Conservation (phyloP, 148 eudicot species). For the Hydrangea macrophylla region DNA sequence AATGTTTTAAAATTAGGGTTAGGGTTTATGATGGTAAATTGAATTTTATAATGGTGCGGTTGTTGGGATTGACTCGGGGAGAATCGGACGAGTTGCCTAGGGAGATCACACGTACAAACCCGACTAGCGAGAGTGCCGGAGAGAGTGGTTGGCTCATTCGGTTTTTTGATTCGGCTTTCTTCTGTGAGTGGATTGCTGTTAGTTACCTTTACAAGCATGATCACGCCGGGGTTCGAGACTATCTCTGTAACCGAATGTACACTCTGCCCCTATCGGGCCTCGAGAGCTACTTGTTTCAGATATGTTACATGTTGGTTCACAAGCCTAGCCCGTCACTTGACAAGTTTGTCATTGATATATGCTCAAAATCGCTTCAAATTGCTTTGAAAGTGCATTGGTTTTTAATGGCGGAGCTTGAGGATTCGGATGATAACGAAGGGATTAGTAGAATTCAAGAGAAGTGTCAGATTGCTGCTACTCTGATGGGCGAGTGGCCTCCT, state of each 20-base stretch:
- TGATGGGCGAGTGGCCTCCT: conserved; percentile 94
- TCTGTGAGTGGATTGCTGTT: conserved; percentile 99
- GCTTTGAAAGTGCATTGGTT: conserved; percentile 97
- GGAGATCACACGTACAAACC: conserved; percentile 77
- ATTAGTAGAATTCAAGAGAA: conserved; percentile 93
- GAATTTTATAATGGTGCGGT: conserved; percentile 64
- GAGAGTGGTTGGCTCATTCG: conserved; percentile 95
- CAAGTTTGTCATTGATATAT: conserved; percentile 89
- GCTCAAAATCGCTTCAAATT: conserved; percentile 72
- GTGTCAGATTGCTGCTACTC: conserved; percentile 90
- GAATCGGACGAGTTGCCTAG: conserved; percentile 77
- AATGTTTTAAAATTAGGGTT: conserved; percentile 11
- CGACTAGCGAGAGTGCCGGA: conserved; percentile 66
- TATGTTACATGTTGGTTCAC: conserved; percentile 92
- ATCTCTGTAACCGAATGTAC: conserved; percentile 93
- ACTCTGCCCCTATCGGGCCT: conserved; percentile 85
- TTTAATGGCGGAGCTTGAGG: conserved; percentile 95
- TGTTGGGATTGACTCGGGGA: conserved; percentile 66
- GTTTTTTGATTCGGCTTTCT: conserved; percentile 92
- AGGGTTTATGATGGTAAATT: conserved; percentile 39
- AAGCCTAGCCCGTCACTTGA: conserved; percentile 95
- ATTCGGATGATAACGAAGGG: conserved; percentile 91
- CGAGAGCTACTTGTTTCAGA: conserved; percentile 91
- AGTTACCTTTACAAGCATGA: conserved; percentile 95
- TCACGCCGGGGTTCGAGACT: conserved; percentile 88